Base-by-base conservation (phyloP, 1,284 basidiomycete genomes). In the Butyriboletus regius region DNA sequence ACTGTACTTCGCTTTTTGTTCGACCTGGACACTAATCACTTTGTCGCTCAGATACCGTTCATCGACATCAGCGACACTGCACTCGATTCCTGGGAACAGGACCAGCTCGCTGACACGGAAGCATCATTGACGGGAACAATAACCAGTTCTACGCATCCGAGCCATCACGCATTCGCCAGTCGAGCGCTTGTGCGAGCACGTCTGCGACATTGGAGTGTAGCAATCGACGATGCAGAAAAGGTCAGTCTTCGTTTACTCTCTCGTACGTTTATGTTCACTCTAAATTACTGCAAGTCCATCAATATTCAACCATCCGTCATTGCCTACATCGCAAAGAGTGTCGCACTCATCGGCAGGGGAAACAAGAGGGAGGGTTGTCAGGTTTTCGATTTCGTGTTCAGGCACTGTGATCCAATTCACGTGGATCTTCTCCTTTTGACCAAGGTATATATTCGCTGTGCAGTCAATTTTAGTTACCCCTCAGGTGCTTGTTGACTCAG, bases 391-490 rank as follows among this genome's bases (percentile, higher is more conserved):
- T 1, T 46, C 7, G 45, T 13, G 3, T 32, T 46, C 45, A 14
- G 12, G 7, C 42, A 32, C 22, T 24, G 6, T 15, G 7, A 24
- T 45, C 7, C 39, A 24, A 7, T 1, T 14, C 1, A 31, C 4
- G 15, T 31, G 4, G 5, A 15, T 12, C 10, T 31, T 46, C 28
- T 46, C 15, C 41, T 45, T 5, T 24, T 46, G n/a, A 33, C 32
- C 15, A 46, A 33, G 44, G 50, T 53, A 1, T 14, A 28, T 41
- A 4, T 22, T 5, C 7, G 2, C 1, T 4, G 7, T 15, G 13
- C 2, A 1, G 0, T 29, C 0, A 4, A 7, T 12, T 3, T 13
- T 1, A 10, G 3, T 26, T 12, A 1, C 1, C 7, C 22, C 0
- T 28, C 10, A 28, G 26, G 2, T 28, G n/a, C 9, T 18, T n/a